Evolutionary conservation across 768 basidiomycete species (phyloP), one percentile per base, ranked within the genome.

Genomic region (Lanmaoa pseudosensibilis): DNA sequence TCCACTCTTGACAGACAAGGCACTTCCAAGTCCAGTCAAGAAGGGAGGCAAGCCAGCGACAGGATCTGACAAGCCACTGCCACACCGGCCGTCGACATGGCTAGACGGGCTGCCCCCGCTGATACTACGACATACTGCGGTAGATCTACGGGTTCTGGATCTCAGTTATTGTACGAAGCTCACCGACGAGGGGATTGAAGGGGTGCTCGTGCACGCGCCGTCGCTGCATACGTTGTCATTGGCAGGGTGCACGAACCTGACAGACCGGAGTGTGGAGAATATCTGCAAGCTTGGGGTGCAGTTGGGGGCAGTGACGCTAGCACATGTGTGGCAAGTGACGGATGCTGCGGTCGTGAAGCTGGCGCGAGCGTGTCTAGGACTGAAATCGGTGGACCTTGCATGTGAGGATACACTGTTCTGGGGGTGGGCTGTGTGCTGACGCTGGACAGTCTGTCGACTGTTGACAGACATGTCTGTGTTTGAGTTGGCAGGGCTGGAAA

Each of bases 381-480:
- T 98, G 48, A 80, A 87, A 53, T 90, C 88, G 65, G 78, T 97
- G 60, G 95, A 97, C 70, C 75, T 97, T 46, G 90, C 92, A 46
- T 92, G 93, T 94, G 70, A 74, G 91, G 44, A 27, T 18, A 1
- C 36, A 78, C 30, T 16, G 50, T 55, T 61, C 23, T 56, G 16
- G 57, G 50, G 34, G 50, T 46, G 50, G 45, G 15, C 1, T 3
- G 21, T 52, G 40, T 52, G 34, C 64, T 69, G 56, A 72, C 51
- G 37, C n/a, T 13, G 27, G 55, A 55, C 58, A 92, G 90, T 88
- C 74, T 94, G 93, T 74, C 80, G 85, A 30, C 80, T 83, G 56
- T 74, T 98, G 54, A 95, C 92, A 56, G 94, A 98, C 70, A 80
- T 90, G 78, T 82, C 87, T 46, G 84, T 95, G 23, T 83, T 88